phyloP scores from a whole-genome alignment of 73 alveolate genomes.

The Paramecium bursaria region DNA sequence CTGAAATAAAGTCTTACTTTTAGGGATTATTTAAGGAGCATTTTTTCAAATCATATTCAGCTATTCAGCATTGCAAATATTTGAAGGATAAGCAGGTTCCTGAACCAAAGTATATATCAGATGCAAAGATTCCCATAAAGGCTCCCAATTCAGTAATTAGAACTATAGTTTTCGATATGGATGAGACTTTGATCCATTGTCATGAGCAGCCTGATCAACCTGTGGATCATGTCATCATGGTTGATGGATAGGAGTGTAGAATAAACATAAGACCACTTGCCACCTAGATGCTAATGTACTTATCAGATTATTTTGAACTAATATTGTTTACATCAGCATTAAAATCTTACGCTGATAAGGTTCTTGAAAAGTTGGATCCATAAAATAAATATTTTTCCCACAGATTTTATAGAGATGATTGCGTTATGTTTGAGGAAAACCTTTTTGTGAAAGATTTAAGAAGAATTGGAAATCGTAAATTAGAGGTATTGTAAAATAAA shows the following conservation, averaged over 20 bases:
- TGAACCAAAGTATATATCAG: too few relatives aligned
- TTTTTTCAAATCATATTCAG: too few relatives aligned
- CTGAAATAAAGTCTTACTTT: too few relatives aligned
- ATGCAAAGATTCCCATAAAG: too few relatives aligned
- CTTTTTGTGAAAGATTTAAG: constrained; percentile 86
- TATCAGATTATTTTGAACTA: constrained; percentile 82
- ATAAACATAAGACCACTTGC: constrained; percentile 82
- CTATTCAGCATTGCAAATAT: too few relatives aligned
- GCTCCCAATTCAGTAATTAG: too few relatives aligned
- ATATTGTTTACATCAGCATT: constrained; percentile 94
- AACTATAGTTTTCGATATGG: constrained; percentile 88
- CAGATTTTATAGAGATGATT: constrained; percentile 89
- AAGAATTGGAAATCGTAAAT: constrained; percentile 70
- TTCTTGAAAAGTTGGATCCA: constrained; percentile 85
- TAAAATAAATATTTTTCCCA: constrained; percentile 77
- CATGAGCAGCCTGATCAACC: too few relatives aligned
- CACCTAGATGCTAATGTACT: constrained; percentile 76
- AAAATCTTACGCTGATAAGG: constrained; percentile 91
- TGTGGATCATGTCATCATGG: too few relatives aligned
- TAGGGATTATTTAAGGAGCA: too few relatives aligned
- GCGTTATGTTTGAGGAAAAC: constrained; percentile 83
- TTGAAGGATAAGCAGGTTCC: too few relatives aligned
- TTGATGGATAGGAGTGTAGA: neutral
- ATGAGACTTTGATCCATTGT: constrained; percentile 95
- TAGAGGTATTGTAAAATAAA: too few relatives aligned